Conservation (phyloP, 345 rosid genomes). For the Mangifera indica region DNA sequence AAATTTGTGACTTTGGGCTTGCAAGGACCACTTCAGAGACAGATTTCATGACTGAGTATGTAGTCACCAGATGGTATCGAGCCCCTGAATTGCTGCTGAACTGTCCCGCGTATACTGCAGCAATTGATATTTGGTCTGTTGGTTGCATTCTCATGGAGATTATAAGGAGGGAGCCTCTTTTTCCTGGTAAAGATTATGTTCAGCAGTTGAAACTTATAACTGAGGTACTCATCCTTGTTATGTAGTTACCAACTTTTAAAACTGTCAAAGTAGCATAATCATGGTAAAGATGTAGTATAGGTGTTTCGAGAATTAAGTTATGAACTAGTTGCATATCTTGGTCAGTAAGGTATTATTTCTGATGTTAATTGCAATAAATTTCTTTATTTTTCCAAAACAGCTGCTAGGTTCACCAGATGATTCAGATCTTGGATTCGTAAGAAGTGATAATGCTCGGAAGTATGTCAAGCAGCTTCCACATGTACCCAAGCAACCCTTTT, state of each 20-base stretch:
- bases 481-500: slow-evolving; percentile 66
- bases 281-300: not conserved
- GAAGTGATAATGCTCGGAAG: slow-evolving; percentile 81
- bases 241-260: slow-evolving; percentile 4
- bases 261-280: not conserved
- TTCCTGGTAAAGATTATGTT: slow-evolving; percentile 85
- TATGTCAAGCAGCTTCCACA: slow-evolving; percentile 78
- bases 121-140: slow-evolving; percentile 93
- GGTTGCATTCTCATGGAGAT: slow-evolving; percentile 94
- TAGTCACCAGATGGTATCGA: slow-evolving; percentile 76
- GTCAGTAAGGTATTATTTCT: not conserved
- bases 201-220: slow-evolving; percentile 79
- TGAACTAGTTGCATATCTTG: slow-evolving; percentile 12
- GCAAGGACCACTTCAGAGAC: slow-evolving; percentile 87
- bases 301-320: not conserved
- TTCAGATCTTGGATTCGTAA: slow-evolving; percentile 76
- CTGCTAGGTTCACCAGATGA: slow-evolving; percentile 85
- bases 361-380: not conserved
- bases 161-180: slow-evolving; percentile 67
- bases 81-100: slow-evolving; percentile 78
- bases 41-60: slow-evolving; percentile 87
- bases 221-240: slow-evolving; percentile 46
- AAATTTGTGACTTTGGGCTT: slow-evolving; percentile 85
- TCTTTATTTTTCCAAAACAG: slow-evolving; percentile 32
- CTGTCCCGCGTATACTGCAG: slow-evolving; percentile 70